Evolutionary conservation across 257 asterid species (phyloP), one percentile per base, ranked within the genome.

Genomic region (Ajuga chamaepitys): DNA sequence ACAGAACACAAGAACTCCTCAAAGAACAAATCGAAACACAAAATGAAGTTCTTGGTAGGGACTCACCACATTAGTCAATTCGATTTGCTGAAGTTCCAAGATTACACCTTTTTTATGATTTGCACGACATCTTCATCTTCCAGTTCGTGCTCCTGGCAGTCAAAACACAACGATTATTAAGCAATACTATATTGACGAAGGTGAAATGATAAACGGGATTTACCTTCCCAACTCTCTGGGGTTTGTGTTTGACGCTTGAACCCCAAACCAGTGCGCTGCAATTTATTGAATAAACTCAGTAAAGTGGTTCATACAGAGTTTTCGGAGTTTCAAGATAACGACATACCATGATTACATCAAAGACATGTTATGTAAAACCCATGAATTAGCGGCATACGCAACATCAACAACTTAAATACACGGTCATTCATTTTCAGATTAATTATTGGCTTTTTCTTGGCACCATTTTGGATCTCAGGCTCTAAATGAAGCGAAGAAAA

Each of bases 41-140:
- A 28, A 10, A 54, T 16, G 18, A 40, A 64, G 61, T 4, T 20
- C 41, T 61, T 34, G 26, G 16, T 32, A 8, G 35, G 28, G 28
- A 52, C 67, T 57, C 69, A 38, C 68, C 25, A 53, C 53, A 20
- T 26, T 60, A 57, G 60, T 38, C 67, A 5, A 45, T 41, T 11
- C 9, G 73, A 65, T 47, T n/a, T 9, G 20, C 4, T 5, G 26
- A 48, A 26, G 47, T 47, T 55, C 7, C 1, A 30, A 59, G 22
- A 40, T 80, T 79, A 94, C 74, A 94, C 81, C 77, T 90, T 94
- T 68, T 94, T 94, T 52, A 94, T 90, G 78, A 94, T 88, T 77
- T 94, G 97, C 76, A 94, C 99, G 0, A 94, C 99, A 45, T 94
- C 99, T 78, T 94, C 99, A 40, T 89, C 99, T 78, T 94, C 99